Conservation (phyloP, 2,329 filamentous ascomycete species). For the Emergomyces orientalis region DNA sequence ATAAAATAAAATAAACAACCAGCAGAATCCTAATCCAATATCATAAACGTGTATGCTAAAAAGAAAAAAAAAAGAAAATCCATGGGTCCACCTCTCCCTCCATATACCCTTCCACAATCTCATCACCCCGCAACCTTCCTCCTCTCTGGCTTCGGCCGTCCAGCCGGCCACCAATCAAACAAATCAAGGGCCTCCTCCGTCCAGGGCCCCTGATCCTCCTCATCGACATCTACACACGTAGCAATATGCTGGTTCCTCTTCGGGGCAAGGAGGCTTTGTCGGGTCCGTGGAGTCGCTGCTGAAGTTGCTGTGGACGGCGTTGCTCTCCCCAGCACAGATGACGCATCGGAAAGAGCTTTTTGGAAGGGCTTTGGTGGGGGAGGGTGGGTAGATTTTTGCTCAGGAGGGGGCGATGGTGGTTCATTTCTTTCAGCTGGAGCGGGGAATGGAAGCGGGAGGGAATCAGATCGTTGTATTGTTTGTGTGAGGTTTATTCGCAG, state of each 20-base stretch:
- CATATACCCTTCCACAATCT: neutral
- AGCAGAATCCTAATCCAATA: neutral
- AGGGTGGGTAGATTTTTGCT: neutral
- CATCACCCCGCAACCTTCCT: neutral
- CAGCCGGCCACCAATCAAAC: slow-evolving; percentile 37
- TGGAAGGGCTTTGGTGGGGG: slow-evolving; percentile 18
- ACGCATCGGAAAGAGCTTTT: slow-evolving; percentile 31
- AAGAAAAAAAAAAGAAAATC: no score
- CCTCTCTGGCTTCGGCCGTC: slow-evolving; percentile 25
- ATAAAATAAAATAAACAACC: neutral
- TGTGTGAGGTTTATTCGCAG: neutral
- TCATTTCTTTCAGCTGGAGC: neutral
- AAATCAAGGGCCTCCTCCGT: slow-evolving; percentile 35
- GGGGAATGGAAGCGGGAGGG: neutral
- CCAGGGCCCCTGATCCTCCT: slow-evolving; percentile 32
- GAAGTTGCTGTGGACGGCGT: slow-evolving; percentile 5
- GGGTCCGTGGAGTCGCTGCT: neutral
- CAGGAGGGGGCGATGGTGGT: neutral
- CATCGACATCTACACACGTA: slow-evolving; percentile 14
- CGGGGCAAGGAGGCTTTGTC: slow-evolving; percentile 5
- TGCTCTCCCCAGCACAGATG: slow-evolving; percentile 17
- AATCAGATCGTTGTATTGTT: slow-evolving; percentile 1
- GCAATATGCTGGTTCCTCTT: slow-evolving; percentile 6
- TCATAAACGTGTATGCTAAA: neutral
- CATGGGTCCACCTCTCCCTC: no score